Evolutionary conservation across 306 rosid genomes (phyloP).

Genomic region (Chamaecrista fasciculata): DNA sequence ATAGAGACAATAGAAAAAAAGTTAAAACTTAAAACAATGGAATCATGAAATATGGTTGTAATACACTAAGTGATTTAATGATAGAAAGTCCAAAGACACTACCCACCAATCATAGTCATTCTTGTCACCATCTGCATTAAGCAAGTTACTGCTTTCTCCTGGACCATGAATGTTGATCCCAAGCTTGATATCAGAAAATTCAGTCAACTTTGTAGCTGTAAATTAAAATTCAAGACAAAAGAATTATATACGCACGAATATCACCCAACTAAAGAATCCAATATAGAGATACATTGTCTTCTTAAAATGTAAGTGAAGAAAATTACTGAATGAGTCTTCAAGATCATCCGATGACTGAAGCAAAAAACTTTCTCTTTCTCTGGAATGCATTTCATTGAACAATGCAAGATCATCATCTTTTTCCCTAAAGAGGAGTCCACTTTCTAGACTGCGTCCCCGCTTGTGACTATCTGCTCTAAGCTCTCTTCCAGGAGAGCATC

Average conservation of each 20-base stretch:
- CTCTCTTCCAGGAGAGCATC: conserved; percentile 74
- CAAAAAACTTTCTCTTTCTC: conserved; percentile 67
- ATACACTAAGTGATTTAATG: background rate
- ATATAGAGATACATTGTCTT: conserved; percentile 12
- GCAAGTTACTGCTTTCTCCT: conserved; percentile 74
- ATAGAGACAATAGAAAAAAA: too few relatives aligned
- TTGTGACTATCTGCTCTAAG: conserved; percentile 49
- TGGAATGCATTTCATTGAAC: conserved; percentile 73
- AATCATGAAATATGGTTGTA: background rate
- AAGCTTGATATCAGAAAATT: conserved; percentile 68
- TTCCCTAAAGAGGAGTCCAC: conserved; percentile 54
- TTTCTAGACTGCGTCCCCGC: conserved; percentile 75
- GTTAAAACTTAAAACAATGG: too few relatives aligned
- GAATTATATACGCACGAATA: conserved; percentile 22
- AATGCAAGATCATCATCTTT: conserved; percentile 81
- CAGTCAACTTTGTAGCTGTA: conserved; percentile 62
- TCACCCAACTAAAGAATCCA: conserved; percentile 28
- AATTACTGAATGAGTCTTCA: conserved; percentile 70
- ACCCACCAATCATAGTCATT: conserved; percentile 85
- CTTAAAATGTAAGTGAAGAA: conserved; percentile 24
- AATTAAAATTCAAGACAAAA: conserved; percentile 30
- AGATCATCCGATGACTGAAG: conserved; percentile 69
- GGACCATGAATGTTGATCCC: conserved; percentile 64
- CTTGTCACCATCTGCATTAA: conserved; percentile 62
- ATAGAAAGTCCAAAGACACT: conserved; percentile 22